Evolutionary conservation across 306 rosid species (phyloP).

Genomic region (Rubus parviflorus): DNA sequence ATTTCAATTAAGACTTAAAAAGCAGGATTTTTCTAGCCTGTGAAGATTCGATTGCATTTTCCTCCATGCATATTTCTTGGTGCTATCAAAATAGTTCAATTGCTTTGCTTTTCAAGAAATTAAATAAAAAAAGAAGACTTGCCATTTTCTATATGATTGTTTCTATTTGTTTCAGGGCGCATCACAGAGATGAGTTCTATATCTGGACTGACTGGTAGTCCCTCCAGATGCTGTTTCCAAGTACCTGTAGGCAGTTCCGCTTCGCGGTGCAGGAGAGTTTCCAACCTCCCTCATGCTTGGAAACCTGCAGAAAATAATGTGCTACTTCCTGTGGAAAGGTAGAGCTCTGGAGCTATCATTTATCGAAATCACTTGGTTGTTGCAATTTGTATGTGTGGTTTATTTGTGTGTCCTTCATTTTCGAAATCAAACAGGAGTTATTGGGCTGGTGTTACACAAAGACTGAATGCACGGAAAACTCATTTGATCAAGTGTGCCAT

Average conservation of each 20-base stretch:
- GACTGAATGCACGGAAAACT: constrained; percentile 28
- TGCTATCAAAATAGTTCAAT: not conserved
- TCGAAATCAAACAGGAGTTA: constrained; percentile 23
- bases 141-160: not conserved
- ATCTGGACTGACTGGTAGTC: constrained; percentile 56
- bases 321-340: constrained; percentile 55
- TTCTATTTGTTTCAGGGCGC: not conserved
- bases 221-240: constrained; percentile 55
- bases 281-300: constrained; percentile 28
- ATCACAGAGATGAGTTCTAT: constrained; percentile 42
- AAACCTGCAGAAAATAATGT: constrained; percentile 28
- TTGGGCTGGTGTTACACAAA: constrained; percentile 33
- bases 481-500: constrained; percentile 58
- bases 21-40: not conserved
- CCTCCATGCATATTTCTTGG: not conserved
- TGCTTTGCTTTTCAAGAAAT: not conserved
- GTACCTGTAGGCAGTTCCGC: constrained; percentile 37
- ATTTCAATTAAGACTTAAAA: not conserved
- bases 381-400: constrained; percentile 4
- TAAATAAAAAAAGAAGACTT: not conserved
- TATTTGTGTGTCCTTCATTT: constrained; percentile 7
- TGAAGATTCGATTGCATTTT: not conserved
- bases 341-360: constrained; percentile 15
- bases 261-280: constrained; percentile 25
- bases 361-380: constrained; percentile 16